Evolutionary conservation across 1,284 basidiomycete species (phyloP).

Genomic region (Sporisorium scitamineum): DNA sequence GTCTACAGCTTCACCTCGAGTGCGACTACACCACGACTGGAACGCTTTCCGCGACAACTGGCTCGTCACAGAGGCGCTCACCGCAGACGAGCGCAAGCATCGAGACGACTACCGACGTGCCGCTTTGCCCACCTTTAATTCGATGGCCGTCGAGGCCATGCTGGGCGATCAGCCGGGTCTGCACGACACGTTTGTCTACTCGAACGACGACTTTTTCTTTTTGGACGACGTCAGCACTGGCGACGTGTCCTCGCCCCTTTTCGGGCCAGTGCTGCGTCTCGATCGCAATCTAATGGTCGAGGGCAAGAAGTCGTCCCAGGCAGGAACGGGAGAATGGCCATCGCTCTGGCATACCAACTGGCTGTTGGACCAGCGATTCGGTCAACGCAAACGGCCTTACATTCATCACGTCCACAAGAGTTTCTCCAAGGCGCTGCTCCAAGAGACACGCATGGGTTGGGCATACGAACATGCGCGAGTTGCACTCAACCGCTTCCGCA

Average conservation of each 20-base stretch:
- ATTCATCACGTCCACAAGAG: slow-evolving; percentile 46
- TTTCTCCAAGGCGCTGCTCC: slow-evolving; percentile 34
- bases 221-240: slow-evolving; percentile 18
- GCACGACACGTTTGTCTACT: slow-evolving; percentile 44
- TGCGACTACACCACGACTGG: slow-evolving; percentile 60
- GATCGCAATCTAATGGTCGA: slow-evolving; percentile 41
- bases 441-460: slow-evolving; percentile 45
- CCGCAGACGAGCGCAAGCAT: slow-evolving; percentile 4
- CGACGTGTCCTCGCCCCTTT: slow-evolving; percentile 51
- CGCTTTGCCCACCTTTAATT: slow-evolving; percentile 59
- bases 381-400: slow-evolving; percentile 39
- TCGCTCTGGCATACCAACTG: slow-evolving; percentile 34
- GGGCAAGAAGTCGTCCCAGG: slow-evolving; percentile 19
- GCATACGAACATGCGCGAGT: slow-evolving; percentile 34
- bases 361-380: slow-evolving; percentile 53
- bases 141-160: slow-evolving; percentile 55
- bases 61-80: slow-evolving; percentile 21
- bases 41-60: slow-evolving; percentile 43
- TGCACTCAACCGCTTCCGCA: slow-evolving; percentile 42
- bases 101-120: slow-evolving; percentile 36
- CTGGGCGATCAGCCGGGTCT: slow-evolving; percentile 45
- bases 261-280: slow-evolving; percentile 54
- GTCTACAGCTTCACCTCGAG: not conserved
- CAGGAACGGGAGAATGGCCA: slow-evolving; percentile 47
- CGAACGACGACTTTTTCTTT: slow-evolving; percentile 63